A percentile compares a stretch with the other conserved stretches of the same genome.
These are phyloP conservation scores for Zygoascus bituminiphila DNA, from an alignment of 805 yeast genomes.

Conservation along the genomic window DNA sequence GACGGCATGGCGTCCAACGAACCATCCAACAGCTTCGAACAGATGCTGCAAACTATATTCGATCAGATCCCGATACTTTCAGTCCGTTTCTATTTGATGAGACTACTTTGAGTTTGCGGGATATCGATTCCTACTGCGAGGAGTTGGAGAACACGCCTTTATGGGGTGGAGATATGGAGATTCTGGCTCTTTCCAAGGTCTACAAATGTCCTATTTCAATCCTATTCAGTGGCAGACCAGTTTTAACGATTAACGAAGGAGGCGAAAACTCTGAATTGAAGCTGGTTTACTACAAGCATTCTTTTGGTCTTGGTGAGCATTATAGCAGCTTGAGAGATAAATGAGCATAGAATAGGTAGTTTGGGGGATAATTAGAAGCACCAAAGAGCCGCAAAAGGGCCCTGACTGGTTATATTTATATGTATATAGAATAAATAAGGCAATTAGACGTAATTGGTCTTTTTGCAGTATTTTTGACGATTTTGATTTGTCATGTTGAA, in stretches of 20 bases:
- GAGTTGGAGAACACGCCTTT: conserved; percentile 69
- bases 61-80: conserved; percentile 57
- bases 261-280: conserved; percentile 44
- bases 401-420: too few species aligned
- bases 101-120: conserved; percentile 51
- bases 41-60: conserved; percentile 58
- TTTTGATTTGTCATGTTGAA: too few species aligned
- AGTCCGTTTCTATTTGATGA: conserved; percentile 82
- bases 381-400: too few species aligned
- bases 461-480: too few species aligned
- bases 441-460: too few species aligned
- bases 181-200: conserved; percentile 68
- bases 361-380: too few species aligned
- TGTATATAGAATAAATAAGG: too few species aligned
- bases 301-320: conserved; percentile 89
- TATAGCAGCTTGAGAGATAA: conserved; percentile 58
- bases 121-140: conserved; percentile 58
- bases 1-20: conserved; percentile 38
- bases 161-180: conserved; percentile 97
- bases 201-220: conserved; percentile 68
- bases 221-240: conserved; percentile 67
- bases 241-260: conserved; percentile 53
- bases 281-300: conserved; percentile 75
- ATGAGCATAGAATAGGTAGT: too few species aligned
- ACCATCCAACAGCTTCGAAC: conserved; percentile 50